These are phyloP conservation scores for Epicoccum nigrum DNA, from an alignment of 2,329 filamentous ascomycete species.

Conservation along the genomic window DNA sequence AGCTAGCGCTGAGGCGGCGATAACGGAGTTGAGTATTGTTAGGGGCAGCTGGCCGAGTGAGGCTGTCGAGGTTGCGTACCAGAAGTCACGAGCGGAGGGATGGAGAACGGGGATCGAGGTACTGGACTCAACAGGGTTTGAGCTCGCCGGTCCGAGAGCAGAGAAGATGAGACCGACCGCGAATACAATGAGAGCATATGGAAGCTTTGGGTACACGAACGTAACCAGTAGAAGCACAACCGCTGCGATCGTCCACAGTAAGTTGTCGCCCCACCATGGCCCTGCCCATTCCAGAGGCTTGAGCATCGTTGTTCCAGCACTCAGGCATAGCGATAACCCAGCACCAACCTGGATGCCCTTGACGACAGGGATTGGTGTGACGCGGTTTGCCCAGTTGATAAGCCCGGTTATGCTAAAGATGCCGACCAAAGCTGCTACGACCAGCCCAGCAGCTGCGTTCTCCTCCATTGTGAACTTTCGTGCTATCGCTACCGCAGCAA, in stretches of 20 bases:
- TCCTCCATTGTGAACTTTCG: slow-evolving; percentile 69
- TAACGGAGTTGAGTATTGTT: slow-evolving; percentile 89
- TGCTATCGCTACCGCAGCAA: slow-evolving; percentile 86
- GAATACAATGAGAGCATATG: slow-evolving; percentile 79
- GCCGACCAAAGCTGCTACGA: slow-evolving; percentile 75
- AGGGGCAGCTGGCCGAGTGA: slow-evolving; percentile 87
- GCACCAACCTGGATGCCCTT: slow-evolving; percentile 96
- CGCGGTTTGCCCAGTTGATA: slow-evolving; percentile 73
- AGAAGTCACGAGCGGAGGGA: slow-evolving; percentile 58
- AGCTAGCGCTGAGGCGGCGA: slow-evolving; percentile 82
- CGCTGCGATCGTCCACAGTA: slow-evolving; percentile 75
- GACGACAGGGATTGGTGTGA: slow-evolving; percentile 83
- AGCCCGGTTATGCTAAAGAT: slow-evolving; percentile 80
- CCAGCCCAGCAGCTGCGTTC: slow-evolving; percentile 82
- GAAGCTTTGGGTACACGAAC: slow-evolving; percentile 68
- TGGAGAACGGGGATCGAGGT: slow-evolving; percentile 55
- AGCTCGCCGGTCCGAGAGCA: slow-evolving; percentile 45
- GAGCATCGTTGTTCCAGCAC: slow-evolving; percentile 72
- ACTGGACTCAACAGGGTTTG: slow-evolving; percentile 54
- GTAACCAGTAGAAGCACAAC: slow-evolving; percentile 75
- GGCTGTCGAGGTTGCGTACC: slow-evolving; percentile 65
- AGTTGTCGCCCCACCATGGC: slow-evolving; percentile 75
- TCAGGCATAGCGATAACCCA: slow-evolving; percentile 80
- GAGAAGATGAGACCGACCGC: slow-evolving; percentile 71
- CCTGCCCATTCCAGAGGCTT: slow-evolving; percentile 70